Evolutionary conservation across 1,284 basidiomycete species (phyloP).

Genomic region (Agaricales sp.): DNA sequence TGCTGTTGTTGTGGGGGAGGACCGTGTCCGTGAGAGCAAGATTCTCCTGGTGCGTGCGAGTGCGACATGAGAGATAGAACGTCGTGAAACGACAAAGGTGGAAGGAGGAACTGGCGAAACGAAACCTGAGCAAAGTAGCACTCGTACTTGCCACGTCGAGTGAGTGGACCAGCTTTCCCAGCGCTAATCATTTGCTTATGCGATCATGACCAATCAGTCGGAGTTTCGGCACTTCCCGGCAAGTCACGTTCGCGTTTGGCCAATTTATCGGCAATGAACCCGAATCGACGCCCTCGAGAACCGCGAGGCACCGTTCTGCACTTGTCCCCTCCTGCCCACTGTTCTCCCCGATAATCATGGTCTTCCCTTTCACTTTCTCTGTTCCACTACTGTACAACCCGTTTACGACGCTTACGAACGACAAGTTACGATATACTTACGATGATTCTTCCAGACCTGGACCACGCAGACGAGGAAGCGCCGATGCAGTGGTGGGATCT

Average conservation of each 20-base stretch:
- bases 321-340: too few relatives aligned
- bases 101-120: background rate
- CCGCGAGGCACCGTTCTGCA: too few relatives aligned
- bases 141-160: background rate
- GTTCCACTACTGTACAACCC: background rate
- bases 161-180: too few relatives aligned
- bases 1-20: slow-evolving; percentile 24
- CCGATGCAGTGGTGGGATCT: too few relatives aligned
- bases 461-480: too few relatives aligned
- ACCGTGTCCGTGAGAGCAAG: slow-evolving; percentile 25
- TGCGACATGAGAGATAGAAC: slow-evolving; percentile 12
- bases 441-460: too few relatives aligned
- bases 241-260: background rate
- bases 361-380: background rate
- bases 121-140: too few relatives aligned
- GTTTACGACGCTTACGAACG: background rate
- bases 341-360: background rate
- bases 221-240: too few relatives aligned
- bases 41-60: slow-evolving; percentile 15
- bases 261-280: background rate
- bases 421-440: background rate
- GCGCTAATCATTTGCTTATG: background rate
- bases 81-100: background rate
- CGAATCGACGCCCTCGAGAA: too few relatives aligned
- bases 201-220: too few relatives aligned